These are phyloP conservation scores for Penicillium fimorum DNA, from an alignment of 495 filamentous ascomycete species.

Conservation along the genomic window DNA sequence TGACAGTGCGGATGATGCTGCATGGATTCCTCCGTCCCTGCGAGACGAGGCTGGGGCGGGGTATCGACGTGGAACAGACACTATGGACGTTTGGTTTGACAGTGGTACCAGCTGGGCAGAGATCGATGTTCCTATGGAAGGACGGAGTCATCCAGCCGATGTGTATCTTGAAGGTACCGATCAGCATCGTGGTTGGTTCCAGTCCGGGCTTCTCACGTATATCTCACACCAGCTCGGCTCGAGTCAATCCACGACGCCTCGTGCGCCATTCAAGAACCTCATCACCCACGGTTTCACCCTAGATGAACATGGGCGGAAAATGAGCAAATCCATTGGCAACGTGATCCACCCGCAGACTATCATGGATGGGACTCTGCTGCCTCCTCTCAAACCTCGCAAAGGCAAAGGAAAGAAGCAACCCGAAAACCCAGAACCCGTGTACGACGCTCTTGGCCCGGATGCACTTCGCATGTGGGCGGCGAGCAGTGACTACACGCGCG, in stretches of 20 bases:
- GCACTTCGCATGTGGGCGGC: conserved; percentile 91
- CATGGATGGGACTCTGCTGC: conserved; percentile 72
- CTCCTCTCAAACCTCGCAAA: conserved; percentile 55
- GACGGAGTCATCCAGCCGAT: conserved; percentile 63
- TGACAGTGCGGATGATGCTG: conserved; percentile 66
- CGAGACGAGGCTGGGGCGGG: conserved; percentile 31
- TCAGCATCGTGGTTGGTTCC: conserved; percentile 98
- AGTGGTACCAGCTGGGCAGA: conserved; percentile 92
- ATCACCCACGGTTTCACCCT: conserved; percentile 96
- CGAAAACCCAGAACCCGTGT: conserved; percentile 45
- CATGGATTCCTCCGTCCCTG: conserved; percentile 68
- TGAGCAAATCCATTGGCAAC: conserved; percentile 98
- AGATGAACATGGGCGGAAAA: conserved; percentile 85
- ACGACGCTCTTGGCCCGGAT: conserved; percentile 70
- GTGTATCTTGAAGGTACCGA: conserved; percentile 93
- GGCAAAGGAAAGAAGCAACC: conserved; percentile 51
- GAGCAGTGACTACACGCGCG: conserved; percentile 83
- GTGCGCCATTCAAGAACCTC: conserved; percentile 75
- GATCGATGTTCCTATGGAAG: conserved; percentile 34
- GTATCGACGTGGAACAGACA: conserved; percentile 82
- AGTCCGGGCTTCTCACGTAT: conserved; percentile 93
- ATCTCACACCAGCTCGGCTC: conserved; percentile 58
- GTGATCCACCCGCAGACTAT: conserved; percentile 77
- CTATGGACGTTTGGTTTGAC: conserved; percentile 99
- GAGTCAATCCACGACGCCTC: conserved; percentile 32